These are phyloP conservation scores for Boletales sp. DNA, from an alignment of 768 basidiomycete genomes.

Conservation along the genomic window DNA sequence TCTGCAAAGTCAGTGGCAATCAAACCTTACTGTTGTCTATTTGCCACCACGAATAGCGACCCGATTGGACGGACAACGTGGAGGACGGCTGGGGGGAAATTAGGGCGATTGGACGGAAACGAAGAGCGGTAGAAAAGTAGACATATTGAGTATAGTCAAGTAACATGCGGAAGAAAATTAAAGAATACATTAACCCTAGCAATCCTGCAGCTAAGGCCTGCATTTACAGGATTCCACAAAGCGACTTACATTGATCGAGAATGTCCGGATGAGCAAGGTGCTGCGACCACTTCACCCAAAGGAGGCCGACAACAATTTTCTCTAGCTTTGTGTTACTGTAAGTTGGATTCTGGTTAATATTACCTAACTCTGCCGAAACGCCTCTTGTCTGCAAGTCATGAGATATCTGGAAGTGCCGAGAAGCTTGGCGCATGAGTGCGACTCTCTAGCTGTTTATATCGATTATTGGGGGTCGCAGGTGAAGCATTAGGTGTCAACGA, in stretches of 20 bases:
- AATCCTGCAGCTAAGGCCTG: not conserved
- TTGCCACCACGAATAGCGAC: conserved; percentile 69
- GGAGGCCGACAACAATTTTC: conserved; percentile 12
- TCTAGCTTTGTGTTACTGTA: not conserved
- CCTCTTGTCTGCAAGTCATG: no score
- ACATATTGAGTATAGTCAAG: conserved; percentile 60
- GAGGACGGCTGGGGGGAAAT: conserved; percentile 72
- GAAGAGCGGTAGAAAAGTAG: conserved; percentile 61
- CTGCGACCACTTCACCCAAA: conserved; percentile 49
- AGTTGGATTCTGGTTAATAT: not conserved
- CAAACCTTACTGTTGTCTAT: conserved; percentile 6
- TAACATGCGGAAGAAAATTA: conserved; percentile 68
- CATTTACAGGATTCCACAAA: not conserved
- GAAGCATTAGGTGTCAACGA: conserved; percentile 37
- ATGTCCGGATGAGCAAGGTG: conserved; percentile 60
- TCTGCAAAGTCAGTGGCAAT: conserved; percentile 50
- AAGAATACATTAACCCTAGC: conserved; percentile 76
- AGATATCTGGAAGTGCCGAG: no score
- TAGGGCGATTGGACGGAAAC: conserved; percentile 62
- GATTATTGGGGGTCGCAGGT: conserved; percentile 45
- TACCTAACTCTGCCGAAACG: conserved; percentile 5
- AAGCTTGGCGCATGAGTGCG: no score
- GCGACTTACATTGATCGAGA: conserved; percentile 56
- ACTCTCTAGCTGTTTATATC: no score
- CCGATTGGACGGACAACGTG: conserved; percentile 87